phyloP scores from a whole-genome alignment of 306 rosid species.

The Corylus heterophylla region DNA sequence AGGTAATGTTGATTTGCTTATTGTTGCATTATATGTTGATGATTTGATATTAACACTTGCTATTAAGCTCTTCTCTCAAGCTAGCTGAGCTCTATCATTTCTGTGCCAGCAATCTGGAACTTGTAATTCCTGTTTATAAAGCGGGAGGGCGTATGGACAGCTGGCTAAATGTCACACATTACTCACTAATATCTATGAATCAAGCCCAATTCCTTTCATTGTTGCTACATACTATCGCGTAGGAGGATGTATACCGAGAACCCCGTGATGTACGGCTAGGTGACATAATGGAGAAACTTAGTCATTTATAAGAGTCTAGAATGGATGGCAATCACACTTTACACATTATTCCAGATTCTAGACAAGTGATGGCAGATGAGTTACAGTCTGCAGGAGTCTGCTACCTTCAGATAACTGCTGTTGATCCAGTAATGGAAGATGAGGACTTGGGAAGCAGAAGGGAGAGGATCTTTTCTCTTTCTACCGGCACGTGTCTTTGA shows the following conservation, averaged over 20 bases:
- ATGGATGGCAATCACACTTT: constrained; percentile 90
- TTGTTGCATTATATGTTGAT: too few relatives aligned
- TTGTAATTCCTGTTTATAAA: constrained; percentile 93
- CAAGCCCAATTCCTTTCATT: constrained; percentile 93
- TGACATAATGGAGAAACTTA: constrained; percentile 98
- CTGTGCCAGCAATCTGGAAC: constrained; percentile 95
- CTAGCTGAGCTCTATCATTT: constrained; percentile 84
- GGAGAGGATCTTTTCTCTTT: constrained; percentile 89
- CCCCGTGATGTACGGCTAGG: constrained; percentile 97
- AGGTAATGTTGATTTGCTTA: neutral
- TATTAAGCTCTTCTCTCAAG: constrained; percentile 94
- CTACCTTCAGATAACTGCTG: constrained; percentile 95
- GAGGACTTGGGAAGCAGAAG: constrained; percentile 97
- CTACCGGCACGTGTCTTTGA: constrained; percentile 97
- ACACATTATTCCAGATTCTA: constrained; percentile 90
- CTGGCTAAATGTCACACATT: constrained; percentile 88
- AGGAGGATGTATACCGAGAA: constrained; percentile 91
- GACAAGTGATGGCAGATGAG: constrained; percentile 97
- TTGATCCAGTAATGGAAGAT: constrained; percentile 96
- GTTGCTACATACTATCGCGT: constrained; percentile 97
- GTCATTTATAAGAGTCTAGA: constrained; percentile 85
- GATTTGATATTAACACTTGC: constrained; percentile 46
- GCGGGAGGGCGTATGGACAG: constrained; percentile 91
- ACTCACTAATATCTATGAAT: constrained; percentile 82
- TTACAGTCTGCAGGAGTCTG: constrained; percentile 83